Evolutionary conservation across 1,284 basidiomycete species (phyloP), one percentile per base, ranked within the genome.

Genomic region (Ceratobasidium sp.): DNA sequence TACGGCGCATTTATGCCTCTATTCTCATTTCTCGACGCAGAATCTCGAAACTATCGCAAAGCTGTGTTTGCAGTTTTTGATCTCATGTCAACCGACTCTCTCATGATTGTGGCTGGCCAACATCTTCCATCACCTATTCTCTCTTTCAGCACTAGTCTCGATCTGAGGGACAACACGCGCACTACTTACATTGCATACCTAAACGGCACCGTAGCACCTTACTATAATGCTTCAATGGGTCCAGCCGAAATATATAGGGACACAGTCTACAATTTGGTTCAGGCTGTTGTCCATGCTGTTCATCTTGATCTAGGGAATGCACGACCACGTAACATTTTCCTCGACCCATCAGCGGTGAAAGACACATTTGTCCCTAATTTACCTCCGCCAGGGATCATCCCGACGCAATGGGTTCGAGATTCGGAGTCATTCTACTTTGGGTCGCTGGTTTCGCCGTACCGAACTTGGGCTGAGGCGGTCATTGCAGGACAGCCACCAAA

Each of bases 1-100:
- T 76, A 76, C 12, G 74, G 74, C 17, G 44, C 57, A 6, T 15
- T 17, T 17, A 52, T 54, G 33, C 3, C 57, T 15, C 7, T 66
- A 0, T 52, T 67, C 64, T 10, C 33, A 0, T 33, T 76, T 23
- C 17, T 76, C 64, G 20, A 76, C 52, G 4, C 5, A 12, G 15
- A 1, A 10, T 76, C 74, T 44, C 74, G 74, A 44, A 52, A 76
- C 28, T 76, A 76, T 40, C 74, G 62, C 40, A 64, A 46, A 33
- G 33, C 52, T 38, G 62, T 76, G 3, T 76, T 76, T 48, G 74
- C 12, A 2, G 52, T 76, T n/a, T 28, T 76, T 1, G 74, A 76
- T n/a, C 42, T 67, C 33, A 76, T 76, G 26, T 66, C 74, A 17
- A 67, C 62, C 20, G 74, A 76, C 42, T 66, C 74, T 15, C 50